Percentiles rank a stretch among this genome's conserved stretches.
Evolutionary conservation across 1,284 basidiomycete genomes (phyloP).

Genomic region (Ceratobasidium sp.): DNA sequence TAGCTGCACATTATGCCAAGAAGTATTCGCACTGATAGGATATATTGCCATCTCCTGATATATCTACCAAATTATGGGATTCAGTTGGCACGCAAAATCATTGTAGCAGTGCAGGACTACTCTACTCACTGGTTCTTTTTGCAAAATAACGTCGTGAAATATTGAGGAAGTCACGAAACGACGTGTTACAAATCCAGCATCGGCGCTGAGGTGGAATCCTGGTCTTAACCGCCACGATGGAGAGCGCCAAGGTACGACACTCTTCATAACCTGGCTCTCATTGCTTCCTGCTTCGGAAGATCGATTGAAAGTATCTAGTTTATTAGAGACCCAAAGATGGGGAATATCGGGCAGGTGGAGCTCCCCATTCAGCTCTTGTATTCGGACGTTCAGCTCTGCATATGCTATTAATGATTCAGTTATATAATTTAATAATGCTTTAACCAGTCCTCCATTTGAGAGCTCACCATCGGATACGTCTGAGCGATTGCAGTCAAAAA

Average conservation of each 20-base stretch:
- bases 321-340: background rate
- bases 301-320: background rate
- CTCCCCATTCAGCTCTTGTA: too few relatives aligned
- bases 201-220: background rate
- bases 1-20: background rate
- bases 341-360: too few relatives aligned
- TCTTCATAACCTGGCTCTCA: background rate
- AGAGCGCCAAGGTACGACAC: background rate
- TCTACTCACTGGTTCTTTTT: background rate
- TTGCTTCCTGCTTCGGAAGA: too few relatives aligned
- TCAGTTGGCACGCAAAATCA: background rate
- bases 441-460: too few relatives aligned
- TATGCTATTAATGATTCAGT: too few relatives aligned
- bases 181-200: background rate
- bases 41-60: background rate
- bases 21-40: slow-evolving; percentile 4
- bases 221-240: background rate
- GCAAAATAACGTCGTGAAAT: background rate
- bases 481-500: too few relatives aligned
- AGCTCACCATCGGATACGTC: too few relatives aligned
- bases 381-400: too few relatives aligned
- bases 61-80: background rate
- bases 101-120: background rate
- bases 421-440: too few relatives aligned
- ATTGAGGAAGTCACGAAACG: slow-evolving; percentile 15